Evolutionary conservation across 2,329 filamentous ascomycete species (phyloP).

Genomic region (Colletotrichum cereale): DNA sequence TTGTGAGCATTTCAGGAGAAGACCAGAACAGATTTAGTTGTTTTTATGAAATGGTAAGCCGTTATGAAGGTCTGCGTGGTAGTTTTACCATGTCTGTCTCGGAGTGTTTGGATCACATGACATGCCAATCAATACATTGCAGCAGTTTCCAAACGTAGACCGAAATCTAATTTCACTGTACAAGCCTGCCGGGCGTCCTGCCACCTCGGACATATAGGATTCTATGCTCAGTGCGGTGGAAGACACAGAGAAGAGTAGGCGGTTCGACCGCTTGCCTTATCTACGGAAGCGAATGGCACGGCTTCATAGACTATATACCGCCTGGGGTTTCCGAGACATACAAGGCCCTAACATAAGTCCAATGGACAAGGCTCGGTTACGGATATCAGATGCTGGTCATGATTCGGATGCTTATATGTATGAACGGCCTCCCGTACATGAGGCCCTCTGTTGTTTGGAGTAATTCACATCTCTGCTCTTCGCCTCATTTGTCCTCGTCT

Average conservation of each 20-base stretch:
- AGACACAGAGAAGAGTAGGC: neutral
- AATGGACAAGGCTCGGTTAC: neutral
- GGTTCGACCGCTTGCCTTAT: neutral
- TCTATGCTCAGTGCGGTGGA: neutral
- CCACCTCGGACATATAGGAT: neutral
- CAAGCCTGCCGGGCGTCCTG: neutral
- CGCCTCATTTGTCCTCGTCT: constrained; percentile 46
- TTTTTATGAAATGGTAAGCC: neutral
- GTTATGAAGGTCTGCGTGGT: neutral
- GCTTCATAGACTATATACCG: neutral
- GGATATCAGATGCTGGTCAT: neutral
- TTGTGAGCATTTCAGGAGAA: neutral
- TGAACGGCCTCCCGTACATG: no score
- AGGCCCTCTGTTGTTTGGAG: neutral
- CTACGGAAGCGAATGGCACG: neutral
- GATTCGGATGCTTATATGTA: neutral
- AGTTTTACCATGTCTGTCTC: neutral
- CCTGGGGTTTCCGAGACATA: neutral
- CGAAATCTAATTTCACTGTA: neutral
- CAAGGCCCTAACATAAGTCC: neutral
- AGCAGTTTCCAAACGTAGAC: neutral
- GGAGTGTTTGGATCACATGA: neutral
- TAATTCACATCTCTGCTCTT: constrained; percentile 35
- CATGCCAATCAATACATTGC: neutral
- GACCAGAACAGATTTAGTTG: neutral